phyloP scores from a whole-genome alignment of 2,329 filamentous ascomycete genomes.

The Tolypocladium tropicale region DNA sequence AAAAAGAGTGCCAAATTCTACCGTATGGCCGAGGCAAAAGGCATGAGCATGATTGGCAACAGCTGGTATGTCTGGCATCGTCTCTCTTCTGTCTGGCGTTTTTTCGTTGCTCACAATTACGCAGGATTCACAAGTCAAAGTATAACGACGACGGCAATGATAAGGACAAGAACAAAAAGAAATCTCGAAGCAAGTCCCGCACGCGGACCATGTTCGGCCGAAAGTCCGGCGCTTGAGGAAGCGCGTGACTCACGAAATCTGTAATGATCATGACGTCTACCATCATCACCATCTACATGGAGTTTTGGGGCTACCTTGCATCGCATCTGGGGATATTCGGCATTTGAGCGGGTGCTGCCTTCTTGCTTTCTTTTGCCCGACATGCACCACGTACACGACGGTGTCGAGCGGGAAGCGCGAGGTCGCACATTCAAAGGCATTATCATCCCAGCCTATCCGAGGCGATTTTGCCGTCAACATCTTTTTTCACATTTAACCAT shows the following conservation, averaged over 20 bases:
- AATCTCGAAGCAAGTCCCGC: slow-evolving; percentile 64
- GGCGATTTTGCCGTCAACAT: not conserved
- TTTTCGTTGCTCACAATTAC: not conserved
- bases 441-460: not conserved
- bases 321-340: slow-evolving; percentile 3
- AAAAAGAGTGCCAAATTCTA: slow-evolving; percentile 92
- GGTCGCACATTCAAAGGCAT: not conserved
- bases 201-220: slow-evolving; percentile 62
- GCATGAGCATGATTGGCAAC: slow-evolving; percentile 96
- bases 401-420: not conserved
- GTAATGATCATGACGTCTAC: slow-evolving; percentile 20
- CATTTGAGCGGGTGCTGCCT: slow-evolving; percentile 10
- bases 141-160: slow-evolving; percentile 58
- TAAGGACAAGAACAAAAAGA: slow-evolving; percentile 45
- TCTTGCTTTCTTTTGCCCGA: slow-evolving; percentile 2
- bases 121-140: slow-evolving; percentile 92
- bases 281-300: slow-evolving; percentile 20
- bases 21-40: slow-evolving; percentile 80
- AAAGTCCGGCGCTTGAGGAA: slow-evolving; percentile 16
- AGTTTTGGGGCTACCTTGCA: slow-evolving; percentile 17
- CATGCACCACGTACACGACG: not conserved
- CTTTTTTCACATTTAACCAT: not conserved
- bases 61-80: slow-evolving; percentile 63
- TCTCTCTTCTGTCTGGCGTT: not conserved
- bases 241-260: not conserved